Evolutionary conservation across 108 stramenopile species (phyloP), one percentile per base, ranked within the genome.

Genomic region (Nannochloropsis oceanica): DNA sequence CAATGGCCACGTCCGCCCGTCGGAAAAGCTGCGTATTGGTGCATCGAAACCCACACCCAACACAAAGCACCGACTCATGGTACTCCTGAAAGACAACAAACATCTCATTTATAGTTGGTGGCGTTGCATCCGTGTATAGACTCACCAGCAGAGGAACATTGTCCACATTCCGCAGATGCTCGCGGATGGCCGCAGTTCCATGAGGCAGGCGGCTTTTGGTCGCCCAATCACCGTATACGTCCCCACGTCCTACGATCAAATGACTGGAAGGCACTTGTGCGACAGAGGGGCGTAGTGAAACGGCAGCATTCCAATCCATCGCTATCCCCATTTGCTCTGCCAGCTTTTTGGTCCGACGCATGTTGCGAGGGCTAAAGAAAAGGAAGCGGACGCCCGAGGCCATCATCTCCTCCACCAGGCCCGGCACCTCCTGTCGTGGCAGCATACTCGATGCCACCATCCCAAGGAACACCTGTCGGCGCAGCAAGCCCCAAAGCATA

Each of bases 361-460:
- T 98, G 88, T 98, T 98, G 81, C 96, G 90, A 11, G 98, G 96
- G 20, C 94, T 94, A 86, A 98, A 97, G 83, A 97, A 98, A 13
- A 98, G 95, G 90, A 96, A 98, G 43, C 98, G 93, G 20, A 98
- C 95, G 13, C 96, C 96, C 14, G 98, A 94, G 82, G 93, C 92
- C 82, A 89, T 90, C 44, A 95, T 93, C 10, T 93, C 92, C 42
- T 93, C 91, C 43, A 96, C 91, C 8, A 97, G 85, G 13, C 90
- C 90, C 82, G 94, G 93, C 80, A 97, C 96, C 90, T 96, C 95
- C 44, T 93, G 91, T n/a, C 96, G 85, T 11, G 96, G 96, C 34
- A 93, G 92, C 7, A 96, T 94, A 42, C 90, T 87, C 8, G 96
- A 96, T 24, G 95, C 98, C 26, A 96, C 93, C 89, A 98, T 93